Evolutionary conservation across 805 yeast genomes (phyloP).

Genomic region (Isabelozyma pseudorhagii): DNA sequence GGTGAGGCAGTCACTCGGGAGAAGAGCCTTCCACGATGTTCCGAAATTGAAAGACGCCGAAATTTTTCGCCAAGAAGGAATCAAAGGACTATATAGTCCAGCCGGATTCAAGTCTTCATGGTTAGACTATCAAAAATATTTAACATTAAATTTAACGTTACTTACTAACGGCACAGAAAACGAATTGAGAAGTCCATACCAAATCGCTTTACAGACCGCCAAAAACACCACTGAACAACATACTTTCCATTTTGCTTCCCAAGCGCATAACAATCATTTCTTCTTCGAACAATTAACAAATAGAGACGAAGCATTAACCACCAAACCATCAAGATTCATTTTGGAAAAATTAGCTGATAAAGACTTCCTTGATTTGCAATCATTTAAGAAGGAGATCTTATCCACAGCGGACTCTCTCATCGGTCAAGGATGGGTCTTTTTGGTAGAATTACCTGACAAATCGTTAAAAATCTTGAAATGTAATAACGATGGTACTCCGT

Average conservation of each 20-base stretch:
- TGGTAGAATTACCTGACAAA: constrained; percentile 66
- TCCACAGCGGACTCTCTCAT: constrained; percentile 47
- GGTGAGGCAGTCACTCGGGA: constrained; percentile 1
- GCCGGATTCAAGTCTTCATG: constrained; percentile 73
- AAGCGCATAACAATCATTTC: constrained; percentile 88
- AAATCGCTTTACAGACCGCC: constrained; percentile 64
- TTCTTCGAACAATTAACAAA: constrained; percentile 64
- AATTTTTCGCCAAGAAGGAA: constrained; percentile 44
- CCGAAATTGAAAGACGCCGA: constrained; percentile 51
- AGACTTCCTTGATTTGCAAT: constrained; percentile 41
- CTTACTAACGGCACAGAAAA: constrained; percentile 75
- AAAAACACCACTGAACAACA: constrained; percentile 62
- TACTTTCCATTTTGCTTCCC: constrained; percentile 85
- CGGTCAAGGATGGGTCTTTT: constrained; percentile 76
- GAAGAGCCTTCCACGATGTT: constrained; percentile 54
- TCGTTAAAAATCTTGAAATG: constrained; percentile 51
- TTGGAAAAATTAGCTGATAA: constrained; percentile 34
- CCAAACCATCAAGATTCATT: constrained; percentile 36
- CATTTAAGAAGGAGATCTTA: constrained; percentile 49
- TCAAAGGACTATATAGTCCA: constrained; percentile 61
- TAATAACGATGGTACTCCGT: constrained; percentile 78
- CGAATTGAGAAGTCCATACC: constrained; percentile 74
- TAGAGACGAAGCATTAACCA: constrained; percentile 24
- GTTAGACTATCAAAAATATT: constrained; percentile 71
- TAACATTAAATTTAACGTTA: constrained; percentile 57